These are phyloP conservation scores for Boletus barrowsii DNA, from an alignment of 768 basidiomycete species.

Conservation along the genomic window DNA sequence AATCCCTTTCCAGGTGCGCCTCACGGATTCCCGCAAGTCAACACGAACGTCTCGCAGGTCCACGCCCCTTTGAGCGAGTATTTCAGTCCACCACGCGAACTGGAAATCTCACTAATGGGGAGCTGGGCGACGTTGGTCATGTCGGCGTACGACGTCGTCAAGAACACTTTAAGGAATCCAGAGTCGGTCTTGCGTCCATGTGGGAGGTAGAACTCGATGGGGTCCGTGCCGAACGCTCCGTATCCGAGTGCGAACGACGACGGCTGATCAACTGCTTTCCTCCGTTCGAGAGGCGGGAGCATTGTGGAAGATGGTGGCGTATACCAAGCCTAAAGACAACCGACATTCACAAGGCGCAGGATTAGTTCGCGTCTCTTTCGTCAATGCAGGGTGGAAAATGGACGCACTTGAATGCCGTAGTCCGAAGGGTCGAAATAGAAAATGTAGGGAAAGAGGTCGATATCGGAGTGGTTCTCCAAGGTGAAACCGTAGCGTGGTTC, in stretches of 20 bases:
- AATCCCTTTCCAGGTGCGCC: not conserved
- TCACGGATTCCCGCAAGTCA: constrained; percentile 13
- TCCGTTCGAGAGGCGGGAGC: constrained; percentile 9
- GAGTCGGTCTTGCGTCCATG: constrained; percentile 5
- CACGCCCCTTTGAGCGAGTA: constrained; percentile 7
- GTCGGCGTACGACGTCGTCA: constrained; percentile 20
- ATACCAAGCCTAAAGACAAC: constrained; percentile 15
- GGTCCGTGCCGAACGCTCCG: constrained; percentile 17
- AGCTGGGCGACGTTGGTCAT: constrained; percentile 13
- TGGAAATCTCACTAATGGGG: not conserved
- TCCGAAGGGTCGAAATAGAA: constrained; percentile 25
- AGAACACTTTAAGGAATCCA: constrained; percentile 21
- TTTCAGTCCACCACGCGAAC: not conserved
- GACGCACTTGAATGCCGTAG: constrained; percentile 16
- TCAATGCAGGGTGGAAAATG: not conserved
- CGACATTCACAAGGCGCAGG: not conserved
- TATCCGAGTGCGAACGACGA: constrained; percentile 21
- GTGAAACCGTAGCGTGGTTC: constrained; percentile 13
- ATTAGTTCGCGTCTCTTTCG: not conserved
- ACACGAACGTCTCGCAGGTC: constrained; percentile 19
- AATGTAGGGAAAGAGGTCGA: constrained; percentile 22
- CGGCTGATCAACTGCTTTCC: not conserved
- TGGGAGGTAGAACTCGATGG: constrained; percentile 17
- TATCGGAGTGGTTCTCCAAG: constrained; percentile 14
- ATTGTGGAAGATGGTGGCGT: constrained; percentile 1